Percentiles rank a stretch among this genome's conserved stretches.
Evolutionary conservation across 2,329 filamentous ascomycete genomes (phyloP).

Genomic region (Calonectria multiphialidica): DNA sequence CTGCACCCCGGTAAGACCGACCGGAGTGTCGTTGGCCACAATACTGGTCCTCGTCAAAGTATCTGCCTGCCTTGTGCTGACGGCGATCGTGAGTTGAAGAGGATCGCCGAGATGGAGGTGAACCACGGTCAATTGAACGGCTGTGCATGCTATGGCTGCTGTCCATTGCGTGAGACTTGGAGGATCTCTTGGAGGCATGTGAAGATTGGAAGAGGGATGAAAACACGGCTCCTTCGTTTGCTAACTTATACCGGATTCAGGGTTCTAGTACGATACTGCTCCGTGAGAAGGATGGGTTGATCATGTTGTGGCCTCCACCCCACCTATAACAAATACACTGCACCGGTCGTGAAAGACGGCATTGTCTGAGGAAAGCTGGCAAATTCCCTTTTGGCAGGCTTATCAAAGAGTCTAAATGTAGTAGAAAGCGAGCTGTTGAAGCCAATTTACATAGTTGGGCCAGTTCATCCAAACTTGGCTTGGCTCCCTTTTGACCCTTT

Average conservation of each 20-base stretch:
- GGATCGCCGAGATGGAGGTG: background rate
- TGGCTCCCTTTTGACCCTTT: background rate
- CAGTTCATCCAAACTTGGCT: too few species aligned
- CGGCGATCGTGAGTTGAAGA: background rate
- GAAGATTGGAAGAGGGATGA: conserved; percentile 23
- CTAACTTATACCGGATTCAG: too few species aligned
- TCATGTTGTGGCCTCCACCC: background rate
- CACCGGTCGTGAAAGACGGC: background rate
- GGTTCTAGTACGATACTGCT: background rate
- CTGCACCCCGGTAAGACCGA: background rate
- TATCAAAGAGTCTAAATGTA: background rate
- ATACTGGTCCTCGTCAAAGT: background rate
- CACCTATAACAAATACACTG: background rate
- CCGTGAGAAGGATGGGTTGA: background rate
- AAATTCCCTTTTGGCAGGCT: background rate
- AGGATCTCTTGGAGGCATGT: conserved; percentile 14
- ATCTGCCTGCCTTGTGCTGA: background rate
- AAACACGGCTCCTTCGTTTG: conserved; percentile 23
- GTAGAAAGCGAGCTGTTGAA: background rate
- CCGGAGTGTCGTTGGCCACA: background rate
- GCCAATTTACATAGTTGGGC: background rate
- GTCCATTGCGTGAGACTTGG: background rate
- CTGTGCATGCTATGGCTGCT: background rate
- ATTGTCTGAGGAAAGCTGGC: background rate
- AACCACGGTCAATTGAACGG: background rate